Conservation (phyloP, 2,329 filamentous ascomycete genomes). For the Cladosporium sp. region DNA sequence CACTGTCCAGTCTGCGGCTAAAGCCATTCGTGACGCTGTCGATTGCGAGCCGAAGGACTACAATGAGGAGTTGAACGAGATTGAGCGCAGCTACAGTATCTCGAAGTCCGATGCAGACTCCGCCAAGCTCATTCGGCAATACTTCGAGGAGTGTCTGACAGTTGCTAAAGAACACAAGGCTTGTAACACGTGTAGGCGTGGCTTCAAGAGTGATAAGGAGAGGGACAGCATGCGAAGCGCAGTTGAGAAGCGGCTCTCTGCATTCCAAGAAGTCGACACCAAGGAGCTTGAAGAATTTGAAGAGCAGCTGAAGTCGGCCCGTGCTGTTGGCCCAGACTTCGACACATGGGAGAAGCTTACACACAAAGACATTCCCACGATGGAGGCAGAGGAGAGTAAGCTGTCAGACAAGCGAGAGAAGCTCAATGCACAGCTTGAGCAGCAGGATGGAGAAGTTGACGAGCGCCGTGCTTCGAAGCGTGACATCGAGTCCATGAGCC, state of each 20-base stretch:
- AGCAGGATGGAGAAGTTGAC: conserved; percentile 63
- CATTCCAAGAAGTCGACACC: conserved; percentile 33
- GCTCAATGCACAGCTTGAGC: conserved; percentile 46
- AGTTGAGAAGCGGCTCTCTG: conserved; percentile 52
- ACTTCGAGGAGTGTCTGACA: conserved; percentile 65
- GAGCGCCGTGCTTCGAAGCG: conserved; percentile 61
- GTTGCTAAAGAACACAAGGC: conserved; percentile 63
- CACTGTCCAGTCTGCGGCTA: conserved; percentile 54
- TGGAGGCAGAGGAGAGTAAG: conserved; percentile 60
- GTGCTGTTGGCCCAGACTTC: conserved; percentile 61
- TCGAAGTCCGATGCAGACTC: conserved; percentile 63
- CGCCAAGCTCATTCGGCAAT: conserved; percentile 48
- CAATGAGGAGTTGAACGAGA: conserved; percentile 48
- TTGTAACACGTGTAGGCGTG: conserved; percentile 71
- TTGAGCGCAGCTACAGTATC: conserved; percentile 49
- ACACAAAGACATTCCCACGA: conserved; percentile 62
- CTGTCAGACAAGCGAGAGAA: conserved; percentile 38
- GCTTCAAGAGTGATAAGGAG: conserved; percentile 57
- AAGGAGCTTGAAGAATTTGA: conserved; percentile 60
- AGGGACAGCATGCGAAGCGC: conserved; percentile 63
- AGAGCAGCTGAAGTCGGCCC: conserved; percentile 41
- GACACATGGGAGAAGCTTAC: conserved; percentile 70
- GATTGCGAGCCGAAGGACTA: conserved; percentile 49
- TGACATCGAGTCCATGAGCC: conserved; percentile 71
- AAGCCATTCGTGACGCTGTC: conserved; percentile 56